Conservation (phyloP, 768 basidiomycete species). For the Lentinus brumalis region DNA sequence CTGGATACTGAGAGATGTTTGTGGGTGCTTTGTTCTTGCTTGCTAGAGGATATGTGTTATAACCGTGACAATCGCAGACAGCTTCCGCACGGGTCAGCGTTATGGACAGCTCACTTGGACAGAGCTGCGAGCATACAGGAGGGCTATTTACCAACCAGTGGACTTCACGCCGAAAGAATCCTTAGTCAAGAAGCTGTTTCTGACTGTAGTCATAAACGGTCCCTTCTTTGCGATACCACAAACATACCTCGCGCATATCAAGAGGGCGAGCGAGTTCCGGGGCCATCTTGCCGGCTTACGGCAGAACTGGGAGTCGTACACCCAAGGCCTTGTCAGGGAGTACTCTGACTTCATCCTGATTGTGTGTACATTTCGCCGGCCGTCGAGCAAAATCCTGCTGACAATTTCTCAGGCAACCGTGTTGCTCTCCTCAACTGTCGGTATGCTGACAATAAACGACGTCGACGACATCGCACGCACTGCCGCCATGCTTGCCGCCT, state of each 20-base stretch:
- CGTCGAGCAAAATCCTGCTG: not conserved
- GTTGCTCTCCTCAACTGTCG: constrained; percentile 54
- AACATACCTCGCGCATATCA: constrained; percentile 52
- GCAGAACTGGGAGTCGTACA: constrained; percentile 51
- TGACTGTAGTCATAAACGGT: constrained; percentile 42
- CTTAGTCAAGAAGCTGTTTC: constrained; percentile 26
- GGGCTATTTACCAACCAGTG: constrained; percentile 4
- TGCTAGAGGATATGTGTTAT: too few species aligned
- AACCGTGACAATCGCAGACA: constrained; percentile 26
- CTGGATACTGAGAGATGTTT: constrained; percentile 54
- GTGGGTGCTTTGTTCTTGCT: constrained; percentile 21
- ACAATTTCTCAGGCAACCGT: constrained; percentile 46
- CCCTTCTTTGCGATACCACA: constrained; percentile 56
- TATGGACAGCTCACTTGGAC: constrained; percentile 44
- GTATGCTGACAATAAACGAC: constrained; percentile 47
- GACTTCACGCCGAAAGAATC: constrained; percentile 7
- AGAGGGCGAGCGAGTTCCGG: constrained; percentile 48
- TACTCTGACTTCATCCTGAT: constrained; percentile 60
- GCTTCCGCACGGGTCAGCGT: constrained; percentile 46
- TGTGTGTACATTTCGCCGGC: constrained; percentile 36
- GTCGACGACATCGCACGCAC: constrained; percentile 33
- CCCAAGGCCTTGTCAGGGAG: constrained; percentile 52
- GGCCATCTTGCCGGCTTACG: constrained; percentile 52
- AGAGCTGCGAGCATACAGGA: constrained; percentile 29
- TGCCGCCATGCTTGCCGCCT: constrained; percentile 47